Conservation (phyloP, 257 asterid genomes). For the Solanum piurae region DNA sequence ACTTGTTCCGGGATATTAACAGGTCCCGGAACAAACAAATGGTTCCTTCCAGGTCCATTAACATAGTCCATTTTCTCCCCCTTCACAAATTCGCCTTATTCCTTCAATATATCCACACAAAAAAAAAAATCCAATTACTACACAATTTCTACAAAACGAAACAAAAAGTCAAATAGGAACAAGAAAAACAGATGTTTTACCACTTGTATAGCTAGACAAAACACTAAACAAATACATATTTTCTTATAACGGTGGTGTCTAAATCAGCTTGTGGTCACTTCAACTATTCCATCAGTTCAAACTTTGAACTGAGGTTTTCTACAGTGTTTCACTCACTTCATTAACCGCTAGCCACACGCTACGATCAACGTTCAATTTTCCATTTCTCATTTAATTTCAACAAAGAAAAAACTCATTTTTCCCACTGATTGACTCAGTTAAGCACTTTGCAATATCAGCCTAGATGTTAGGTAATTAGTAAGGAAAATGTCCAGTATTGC, state of each 20-base stretch:
- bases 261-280: neutral
- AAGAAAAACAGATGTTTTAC: neutral
- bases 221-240: neutral
- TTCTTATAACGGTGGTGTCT: neutral
- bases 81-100: neutral
- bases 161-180: neutral
- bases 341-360: neutral
- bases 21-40: conserved; percentile 99
- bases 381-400: neutral
- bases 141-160: neutral
- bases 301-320: neutral
- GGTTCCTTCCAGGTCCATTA: conserved; percentile 94
- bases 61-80: conserved; percentile 69
- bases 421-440: neutral
- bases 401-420: neutral
- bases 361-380: neutral
- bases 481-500: neutral
- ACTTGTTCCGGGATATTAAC: conserved; percentile 97
- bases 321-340: neutral
- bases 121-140: neutral
- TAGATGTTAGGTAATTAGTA: neutral
- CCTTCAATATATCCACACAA: neutral
- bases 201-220: neutral
- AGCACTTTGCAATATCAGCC: neutral
- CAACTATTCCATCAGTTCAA: neutral